These are phyloP conservation scores for Pyrus hybrid DNA, from an alignment of 331 rosid species.

Conservation along the genomic window DNA sequence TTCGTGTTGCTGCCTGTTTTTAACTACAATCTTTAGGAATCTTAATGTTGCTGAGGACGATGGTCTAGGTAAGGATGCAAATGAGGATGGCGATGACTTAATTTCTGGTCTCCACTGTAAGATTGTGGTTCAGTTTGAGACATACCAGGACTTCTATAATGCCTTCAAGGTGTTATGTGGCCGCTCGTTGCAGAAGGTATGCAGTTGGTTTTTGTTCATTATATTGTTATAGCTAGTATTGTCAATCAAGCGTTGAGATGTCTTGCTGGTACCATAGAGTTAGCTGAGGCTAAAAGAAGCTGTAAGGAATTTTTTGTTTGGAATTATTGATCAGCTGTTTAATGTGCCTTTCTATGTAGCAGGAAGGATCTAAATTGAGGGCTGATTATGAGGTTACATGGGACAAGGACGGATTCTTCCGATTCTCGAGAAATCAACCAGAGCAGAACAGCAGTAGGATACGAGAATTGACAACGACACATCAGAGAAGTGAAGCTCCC, in stretches of 20 bases:
- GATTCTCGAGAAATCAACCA: slow-evolving; percentile 35
- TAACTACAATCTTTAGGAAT: slow-evolving; percentile 48
- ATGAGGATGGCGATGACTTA: slow-evolving; percentile 49
- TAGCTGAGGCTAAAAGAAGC: neutral
- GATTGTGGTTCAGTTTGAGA: slow-evolving; percentile 89
- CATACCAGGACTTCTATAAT: slow-evolving; percentile 58
- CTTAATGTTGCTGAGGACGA: slow-evolving; percentile 83
- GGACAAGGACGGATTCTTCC: slow-evolving; percentile 68
- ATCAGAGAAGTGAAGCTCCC: slow-evolving; percentile 63
- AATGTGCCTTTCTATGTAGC: slow-evolving; percentile 24
- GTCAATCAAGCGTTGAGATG: neutral
- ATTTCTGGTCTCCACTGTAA: slow-evolving; percentile 85
- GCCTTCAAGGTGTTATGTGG: slow-evolving; percentile 68
- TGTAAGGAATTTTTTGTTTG: neutral
- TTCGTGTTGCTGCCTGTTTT: slow-evolving; percentile 8
- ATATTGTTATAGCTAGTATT: neutral
- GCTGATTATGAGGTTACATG: slow-evolving; percentile 80
- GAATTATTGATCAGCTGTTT: neutral
- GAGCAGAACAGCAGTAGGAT: slow-evolving; percentile 28
- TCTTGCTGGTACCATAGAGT: neutral
- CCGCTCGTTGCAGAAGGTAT: slow-evolving; percentile 84
- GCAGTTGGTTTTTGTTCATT: neutral
- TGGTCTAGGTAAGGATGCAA: slow-evolving; percentile 53
- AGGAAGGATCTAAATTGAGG: slow-evolving; percentile 78
- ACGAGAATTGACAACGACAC: slow-evolving; percentile 23